Conservation (phyloP, 192 early-diverging fungal genomes). For the Podila epigama region DNA sequence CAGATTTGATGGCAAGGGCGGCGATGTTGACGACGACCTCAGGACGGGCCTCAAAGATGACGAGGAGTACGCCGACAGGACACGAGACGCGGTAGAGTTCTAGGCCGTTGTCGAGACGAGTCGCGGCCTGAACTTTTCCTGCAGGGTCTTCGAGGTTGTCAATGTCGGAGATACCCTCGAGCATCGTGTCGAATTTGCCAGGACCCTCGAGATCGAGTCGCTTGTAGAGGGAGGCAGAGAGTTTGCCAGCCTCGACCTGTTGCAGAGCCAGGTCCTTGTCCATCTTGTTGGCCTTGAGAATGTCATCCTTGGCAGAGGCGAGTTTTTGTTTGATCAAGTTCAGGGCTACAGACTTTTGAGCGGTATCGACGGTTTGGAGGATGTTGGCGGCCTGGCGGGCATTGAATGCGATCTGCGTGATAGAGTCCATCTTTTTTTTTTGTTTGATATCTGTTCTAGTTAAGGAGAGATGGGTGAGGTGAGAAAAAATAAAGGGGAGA, state of each 20-base stretch:
- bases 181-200: conserved; percentile 86
- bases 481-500: too few species aligned
- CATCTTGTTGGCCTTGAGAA: conserved; percentile 78
- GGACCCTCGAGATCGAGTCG: conserved; percentile 86
- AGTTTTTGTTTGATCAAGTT: conserved; percentile 73
- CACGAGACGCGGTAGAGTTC: conserved; percentile 91
- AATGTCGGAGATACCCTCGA: conserved; percentile 92
- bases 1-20: conserved; percentile 93
- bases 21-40: conserved; percentile 99
- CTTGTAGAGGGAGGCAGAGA: conserved; percentile 82
- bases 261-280: conserved; percentile 72
- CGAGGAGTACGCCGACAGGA: conserved; percentile 94
- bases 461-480: too few species aligned
- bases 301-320: conserved; percentile 64
- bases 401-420: conserved; percentile 55
- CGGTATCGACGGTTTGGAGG: conserved; percentile 71
- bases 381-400: conserved; percentile 78
- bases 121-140: conserved; percentile 79
- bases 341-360: conserved; percentile 83
- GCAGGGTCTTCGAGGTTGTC: conserved; percentile 85
- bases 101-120: conserved; percentile 81
- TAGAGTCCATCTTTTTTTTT: conserved; percentile 20
- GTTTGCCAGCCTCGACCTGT: conserved; percentile 74
- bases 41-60: conserved; percentile 98
- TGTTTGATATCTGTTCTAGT: not conserved